These are phyloP conservation scores for Tuber magnatum DNA, from an alignment of 495 filamentous ascomycete species.

Conservation along the genomic window DNA sequence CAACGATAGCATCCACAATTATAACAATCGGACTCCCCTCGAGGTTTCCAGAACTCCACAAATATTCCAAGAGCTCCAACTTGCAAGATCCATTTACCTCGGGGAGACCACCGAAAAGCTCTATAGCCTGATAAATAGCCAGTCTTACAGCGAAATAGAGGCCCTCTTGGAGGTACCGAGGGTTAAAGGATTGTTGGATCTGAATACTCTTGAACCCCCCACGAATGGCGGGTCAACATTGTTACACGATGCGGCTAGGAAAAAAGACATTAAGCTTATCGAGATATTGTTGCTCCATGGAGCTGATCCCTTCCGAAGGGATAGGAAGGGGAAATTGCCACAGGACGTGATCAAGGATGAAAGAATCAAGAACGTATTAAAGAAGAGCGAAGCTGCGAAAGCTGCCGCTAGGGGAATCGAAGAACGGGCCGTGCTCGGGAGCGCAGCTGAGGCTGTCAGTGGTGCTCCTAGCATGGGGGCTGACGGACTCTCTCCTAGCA, in stretches of 20 bases:
- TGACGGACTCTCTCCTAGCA: conserved; percentile 41
- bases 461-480: conserved; percentile 54
- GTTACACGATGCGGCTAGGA: conserved; percentile 85
- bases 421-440: conserved; percentile 88
- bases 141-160: conserved; percentile 69
- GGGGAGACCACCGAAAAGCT: conserved; percentile 77
- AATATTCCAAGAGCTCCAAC: conserved; percentile 90
- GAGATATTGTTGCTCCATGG: conserved; percentile 87
- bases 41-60: conserved; percentile 85
- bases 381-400: conserved; percentile 87
- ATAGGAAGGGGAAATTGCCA: conserved; percentile 88
- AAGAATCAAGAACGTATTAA: conserved; percentile 72
- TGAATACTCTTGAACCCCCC: conserved; percentile 80
- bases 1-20: conserved; percentile 87
- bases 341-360: conserved; percentile 98
- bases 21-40: conserved; percentile 74
- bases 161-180: conserved; percentile 72
- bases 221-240: conserved; percentile 76
- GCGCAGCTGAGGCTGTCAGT: conserved; percentile 48
- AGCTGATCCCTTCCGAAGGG: conserved; percentile 92
- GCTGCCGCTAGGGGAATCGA: conserved; percentile 93
- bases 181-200: conserved; percentile 75
- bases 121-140: conserved; percentile 62
- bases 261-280: conserved; percentile 73
- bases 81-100: conserved; percentile 81